Base-by-base conservation (phyloP, 176 grass and related monocot species). In the Guadua angustifolia region DNA sequence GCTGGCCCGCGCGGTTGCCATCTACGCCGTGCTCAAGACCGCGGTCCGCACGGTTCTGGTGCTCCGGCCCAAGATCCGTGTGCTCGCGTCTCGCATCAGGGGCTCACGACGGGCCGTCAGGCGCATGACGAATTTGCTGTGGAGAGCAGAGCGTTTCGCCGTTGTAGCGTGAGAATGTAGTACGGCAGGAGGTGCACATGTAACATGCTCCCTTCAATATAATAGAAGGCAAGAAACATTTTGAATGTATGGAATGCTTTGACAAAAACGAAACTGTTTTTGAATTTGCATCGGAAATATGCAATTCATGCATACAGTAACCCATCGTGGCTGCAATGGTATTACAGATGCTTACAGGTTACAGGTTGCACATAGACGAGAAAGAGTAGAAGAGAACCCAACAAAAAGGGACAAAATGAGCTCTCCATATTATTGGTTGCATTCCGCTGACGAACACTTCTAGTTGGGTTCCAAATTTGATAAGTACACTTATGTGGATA, bases 1-100 rank as follows among this genome's bases (percentile, higher is more conserved):
- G 76, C 87, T 97, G 74, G 95, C 88, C 15, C 77, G 63, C 52
- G 86, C 79, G 46, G 21, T 97, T 71, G 72, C 91, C 68, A 61
- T 81, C 6, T 86, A 86, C 78, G 81, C 17, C 55, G 56, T 82
- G 52, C 51, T 97, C 83, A 58, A 26, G 22, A 46, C 44, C 46
- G 64, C 25, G 14, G 65, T 92, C 39, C 6, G 17, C 35, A 11
- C 57, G 45, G 43, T 3, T 35, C 2, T 66, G 25, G 50, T 33
- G 38, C 33, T 83, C 57, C 76, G 80, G 39, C 50, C 49, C 4
- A 64, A 73, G 46, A 4, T 55, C 45, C 57, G 35, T 35, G 50
- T 40, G 75, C 55, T 81, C 9, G 55, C 72, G 78, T 70, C 76
- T 32, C 69, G 51, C 53, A 53, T 56, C 1, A 21, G 49, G 56